Conservation (phyloP, 768 basidiomycete species). For the Exidia glandulosa region DNA sequence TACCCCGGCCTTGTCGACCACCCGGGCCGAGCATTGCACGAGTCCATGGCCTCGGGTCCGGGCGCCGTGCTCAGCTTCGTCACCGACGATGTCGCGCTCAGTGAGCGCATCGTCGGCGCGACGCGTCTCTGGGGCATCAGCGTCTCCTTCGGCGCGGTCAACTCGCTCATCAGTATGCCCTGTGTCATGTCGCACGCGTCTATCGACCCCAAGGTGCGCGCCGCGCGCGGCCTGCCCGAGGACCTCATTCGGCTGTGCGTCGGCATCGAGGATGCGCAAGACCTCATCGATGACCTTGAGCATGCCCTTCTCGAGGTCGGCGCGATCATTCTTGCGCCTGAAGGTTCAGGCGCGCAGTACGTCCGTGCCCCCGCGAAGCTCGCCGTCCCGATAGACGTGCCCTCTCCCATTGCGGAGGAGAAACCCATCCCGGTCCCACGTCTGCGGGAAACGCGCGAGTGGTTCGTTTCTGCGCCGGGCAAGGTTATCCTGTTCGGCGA, state of each 20-base stretch:
- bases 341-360: slow-evolving; percentile 39
- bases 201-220: slow-evolving; percentile 89
- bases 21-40: slow-evolving; percentile 79
- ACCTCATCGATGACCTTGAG: slow-evolving; percentile 92
- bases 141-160: slow-evolving; percentile 96
- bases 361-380: slow-evolving; percentile 17
- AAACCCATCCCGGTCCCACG: background rate
- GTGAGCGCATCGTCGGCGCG: slow-evolving; percentile 85
- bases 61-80: slow-evolving; percentile 94
- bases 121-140: slow-evolving; percentile 95
- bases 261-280: slow-evolving; percentile 90
- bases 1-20: slow-evolving; percentile 85
- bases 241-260: slow-evolving; percentile 96
- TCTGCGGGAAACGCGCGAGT: slow-evolving; percentile 37
- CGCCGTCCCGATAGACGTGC: slow-evolving; percentile 27
- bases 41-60: slow-evolving; percentile 79
- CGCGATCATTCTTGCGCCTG: slow-evolving; percentile 54
- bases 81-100: slow-evolving; percentile 81
- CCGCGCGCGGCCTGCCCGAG: slow-evolving; percentile 95
- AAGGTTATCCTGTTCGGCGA: slow-evolving; percentile 98
- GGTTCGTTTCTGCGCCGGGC: slow-evolving; percentile 91
- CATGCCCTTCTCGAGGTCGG: slow-evolving; percentile 86
- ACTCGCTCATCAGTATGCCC: slow-evolving; percentile 97
- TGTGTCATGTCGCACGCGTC: slow-evolving; percentile 99
- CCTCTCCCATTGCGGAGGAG: slow-evolving; percentile 16